Conservation (phyloP, 805 yeast genomes). For the Candida sanyiensis region DNA sequence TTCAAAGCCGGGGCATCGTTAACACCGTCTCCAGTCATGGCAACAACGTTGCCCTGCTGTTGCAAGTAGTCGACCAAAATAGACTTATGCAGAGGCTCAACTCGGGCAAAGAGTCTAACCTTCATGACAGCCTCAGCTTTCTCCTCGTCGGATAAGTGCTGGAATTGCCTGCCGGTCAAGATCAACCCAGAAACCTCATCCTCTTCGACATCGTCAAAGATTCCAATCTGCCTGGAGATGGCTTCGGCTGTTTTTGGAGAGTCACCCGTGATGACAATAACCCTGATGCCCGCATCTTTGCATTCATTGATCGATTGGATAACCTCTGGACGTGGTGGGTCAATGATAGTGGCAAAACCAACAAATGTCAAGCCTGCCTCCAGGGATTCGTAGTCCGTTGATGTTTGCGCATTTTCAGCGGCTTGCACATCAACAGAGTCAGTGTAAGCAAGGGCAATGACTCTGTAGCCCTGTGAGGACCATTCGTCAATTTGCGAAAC, state of each 20-base stretch:
- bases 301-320: slow-evolving; percentile 30
- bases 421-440: slow-evolving; percentile 30
- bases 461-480: slow-evolving; percentile 29
- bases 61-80: slow-evolving; percentile 44
- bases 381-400: slow-evolving; percentile 35
- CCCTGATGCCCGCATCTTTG: slow-evolving; percentile 37
- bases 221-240: slow-evolving; percentile 42
- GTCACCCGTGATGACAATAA: slow-evolving; percentile 50
- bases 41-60: slow-evolving; percentile 45
- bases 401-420: slow-evolving; percentile 22
- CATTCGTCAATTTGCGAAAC: slow-evolving; percentile 33
- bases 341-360: slow-evolving; percentile 39
- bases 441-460: slow-evolving; percentile 33
- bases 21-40: slow-evolving; percentile 64
- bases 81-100: slow-evolving; percentile 51
- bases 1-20: slow-evolving; percentile 61
- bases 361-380: slow-evolving; percentile 28
- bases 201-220: slow-evolving; percentile 22
- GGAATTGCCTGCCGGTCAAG: slow-evolving; percentile 38
- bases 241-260: slow-evolving; percentile 47
- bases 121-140: slow-evolving; percentile 40
- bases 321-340: slow-evolving; percentile 40
- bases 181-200: slow-evolving; percentile 25
- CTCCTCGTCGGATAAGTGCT: slow-evolving; percentile 28
- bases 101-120: slow-evolving; percentile 45